Evolutionary conservation across 2,329 filamentous ascomycete genomes (phyloP), one percentile per base, ranked within the genome.

Genomic region (Stachybotrys elegans): DNA sequence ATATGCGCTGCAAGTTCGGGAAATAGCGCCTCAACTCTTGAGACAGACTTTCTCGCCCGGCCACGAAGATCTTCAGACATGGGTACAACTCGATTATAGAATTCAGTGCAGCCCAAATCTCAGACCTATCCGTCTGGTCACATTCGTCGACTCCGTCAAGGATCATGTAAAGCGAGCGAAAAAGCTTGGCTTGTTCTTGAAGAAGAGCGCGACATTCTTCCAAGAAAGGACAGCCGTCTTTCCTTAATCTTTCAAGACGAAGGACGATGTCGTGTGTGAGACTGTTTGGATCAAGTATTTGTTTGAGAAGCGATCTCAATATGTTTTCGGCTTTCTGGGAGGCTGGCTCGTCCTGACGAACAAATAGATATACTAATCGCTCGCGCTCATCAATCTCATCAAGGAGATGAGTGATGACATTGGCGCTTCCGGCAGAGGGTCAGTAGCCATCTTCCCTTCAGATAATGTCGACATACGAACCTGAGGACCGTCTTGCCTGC

Each of bases 141-240:
- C 53, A 61, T 49, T 66, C 62, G 43, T 66, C 62, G 3, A 67
- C n/a, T 2, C 53, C 60, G 50, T 67, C 63, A 23, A 67, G 52
- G 2, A 65, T 40, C 13, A 67, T 51, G 20, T 52, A 61, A 17
- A 43, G 27, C 3, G 25, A n/a, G n/a, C 12, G 23, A n/a, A 16
- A 25, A n/a, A 17, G 19, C 11, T 16, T 20, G 13, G 29, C 40
- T 38, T 11, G 17, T 39, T 22, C 23, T 11, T 20, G 14, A 11
- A 42, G 16, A 19, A 48, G n/a, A 21, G 17, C 16, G 5, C 22
- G 5, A 4, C 43, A 17, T 3, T 38, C 14, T 9, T 34, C 37
- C 22, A 22, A 22, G 2, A 17, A 25, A 7, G 17, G 12, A 1
- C 14, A 22, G 3, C n/a, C 2, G 3, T 40, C 13, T 13, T 29